Percentiles rank a stretch among this genome's conserved stretches.
Evolutionary conservation across 2,329 filamentous ascomycete genomes (phyloP).

Genomic region (Daldinia sp.): DNA sequence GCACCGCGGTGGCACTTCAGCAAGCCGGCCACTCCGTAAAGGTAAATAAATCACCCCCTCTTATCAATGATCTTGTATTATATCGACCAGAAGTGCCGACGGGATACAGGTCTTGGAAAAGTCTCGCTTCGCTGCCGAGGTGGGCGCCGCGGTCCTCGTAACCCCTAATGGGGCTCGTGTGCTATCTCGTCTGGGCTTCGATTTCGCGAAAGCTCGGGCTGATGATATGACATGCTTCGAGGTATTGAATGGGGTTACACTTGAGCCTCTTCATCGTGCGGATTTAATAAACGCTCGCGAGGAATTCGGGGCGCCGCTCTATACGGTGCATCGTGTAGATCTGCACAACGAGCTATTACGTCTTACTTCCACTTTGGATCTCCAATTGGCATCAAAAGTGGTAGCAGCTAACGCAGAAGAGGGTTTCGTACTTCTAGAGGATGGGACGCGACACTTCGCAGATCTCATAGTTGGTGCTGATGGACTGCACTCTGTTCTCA

Average conservation of each 20-base stretch:
- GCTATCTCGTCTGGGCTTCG: conserved; percentile 42
- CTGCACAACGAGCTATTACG: conserved; percentile 42
- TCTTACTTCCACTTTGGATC: conserved; percentile 31
- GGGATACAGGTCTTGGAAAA: conserved; percentile 42
- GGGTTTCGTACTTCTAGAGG: conserved; percentile 30
- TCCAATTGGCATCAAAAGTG: conserved; percentile 38
- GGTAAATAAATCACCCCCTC: conserved; percentile 23
- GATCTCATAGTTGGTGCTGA: conserved; percentile 48
- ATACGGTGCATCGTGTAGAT: conserved; percentile 43
- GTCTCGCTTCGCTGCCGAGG: conserved; percentile 43
- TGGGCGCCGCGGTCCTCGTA: conserved; percentile 44
- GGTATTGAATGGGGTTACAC: conserved; percentile 35
- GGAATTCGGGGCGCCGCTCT: conserved; percentile 38
- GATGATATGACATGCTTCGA: conserved; percentile 35
- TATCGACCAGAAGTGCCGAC: neutral
- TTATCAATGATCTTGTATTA: neutral
- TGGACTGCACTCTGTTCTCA: conserved; percentile 38
- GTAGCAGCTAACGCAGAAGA: conserved; percentile 33
- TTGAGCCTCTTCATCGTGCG: conserved; percentile 29
- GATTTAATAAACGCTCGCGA: conserved; percentile 35
- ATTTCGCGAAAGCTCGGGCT: conserved; percentile 40
- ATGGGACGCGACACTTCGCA: conserved; percentile 36
- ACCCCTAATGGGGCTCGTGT: conserved; percentile 43
- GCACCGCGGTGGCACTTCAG: conserved; percentile 43
- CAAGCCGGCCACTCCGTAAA: conserved; percentile 37